Evolutionary conservation across 768 basidiomycete species (phyloP).

Genomic region (Exidia glandulosa): DNA sequence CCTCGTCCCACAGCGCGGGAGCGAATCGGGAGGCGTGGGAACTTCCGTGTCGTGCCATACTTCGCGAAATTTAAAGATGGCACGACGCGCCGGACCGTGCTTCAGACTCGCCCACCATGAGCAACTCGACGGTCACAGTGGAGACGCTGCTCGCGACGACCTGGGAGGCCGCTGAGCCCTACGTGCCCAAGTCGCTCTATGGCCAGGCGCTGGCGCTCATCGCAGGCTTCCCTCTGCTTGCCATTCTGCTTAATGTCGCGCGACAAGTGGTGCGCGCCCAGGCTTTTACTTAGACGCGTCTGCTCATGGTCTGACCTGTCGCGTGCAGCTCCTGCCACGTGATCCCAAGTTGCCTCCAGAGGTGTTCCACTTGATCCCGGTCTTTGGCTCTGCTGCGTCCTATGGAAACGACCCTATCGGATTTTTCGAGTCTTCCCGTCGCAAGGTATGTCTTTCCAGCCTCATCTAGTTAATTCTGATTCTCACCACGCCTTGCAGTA

Average conservation of each 20-base stretch:
- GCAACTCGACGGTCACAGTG: slow-evolving; percentile 5
- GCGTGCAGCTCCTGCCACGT: slow-evolving; percentile 48
- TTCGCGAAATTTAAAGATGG: not conserved
- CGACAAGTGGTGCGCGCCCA: slow-evolving; percentile 60
- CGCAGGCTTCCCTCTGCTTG: slow-evolving; percentile 57
- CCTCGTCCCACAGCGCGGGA: too few relatives aligned
- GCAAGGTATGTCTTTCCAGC: slow-evolving; percentile 44
- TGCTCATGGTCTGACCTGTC: not conserved
- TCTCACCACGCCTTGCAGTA: slow-evolving; percentile 44
- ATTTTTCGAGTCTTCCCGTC: slow-evolving; percentile 70
- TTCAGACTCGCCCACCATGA: not conserved
- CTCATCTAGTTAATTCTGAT: slow-evolving; percentile 1
- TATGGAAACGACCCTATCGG: slow-evolving; percentile 91
- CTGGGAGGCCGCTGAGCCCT: slow-evolving; percentile 1
- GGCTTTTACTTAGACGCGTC: slow-evolving; percentile 17
- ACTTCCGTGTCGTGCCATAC: not conserved
- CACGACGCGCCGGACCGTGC: not conserved
- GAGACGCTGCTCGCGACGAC: slow-evolving; percentile 1
- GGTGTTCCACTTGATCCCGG: slow-evolving; percentile 88
- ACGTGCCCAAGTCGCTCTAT: slow-evolving; percentile 3
- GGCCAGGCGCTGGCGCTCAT: slow-evolving; percentile 28
- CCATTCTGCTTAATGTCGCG: slow-evolving; percentile 61
- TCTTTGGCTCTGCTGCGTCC: slow-evolving; percentile 75
- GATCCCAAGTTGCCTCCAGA: slow-evolving; percentile 70
- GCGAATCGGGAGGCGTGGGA: slow-evolving; percentile 12